Conservation (phyloP, 1,284 basidiomycete genomes). For the Heterobasidion parviporum region DNA sequence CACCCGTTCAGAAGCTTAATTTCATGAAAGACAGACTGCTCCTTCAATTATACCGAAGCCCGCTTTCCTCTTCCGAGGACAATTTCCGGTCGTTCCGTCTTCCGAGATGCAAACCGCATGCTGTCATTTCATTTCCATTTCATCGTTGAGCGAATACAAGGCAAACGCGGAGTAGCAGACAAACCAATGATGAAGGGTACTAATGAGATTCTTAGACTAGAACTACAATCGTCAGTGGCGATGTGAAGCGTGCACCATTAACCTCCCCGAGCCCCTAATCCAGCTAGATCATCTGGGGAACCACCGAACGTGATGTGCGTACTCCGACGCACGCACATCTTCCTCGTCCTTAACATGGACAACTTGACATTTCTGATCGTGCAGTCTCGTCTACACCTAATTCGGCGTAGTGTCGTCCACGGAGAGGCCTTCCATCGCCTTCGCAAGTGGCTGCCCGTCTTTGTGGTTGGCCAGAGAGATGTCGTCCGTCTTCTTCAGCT, state of each 20-base stretch:
- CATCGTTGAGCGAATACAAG: constrained; percentile 13
- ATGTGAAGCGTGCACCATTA: neutral
- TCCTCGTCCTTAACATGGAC: neutral
- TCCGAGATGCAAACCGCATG: constrained; percentile 9
- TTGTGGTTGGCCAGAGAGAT: constrained; percentile 16
- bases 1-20: neutral
- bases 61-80: constrained; percentile 20
- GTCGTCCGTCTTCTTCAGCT: constrained; percentile 21
- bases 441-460: constrained; percentile 12
- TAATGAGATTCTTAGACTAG: too few relatives aligned
- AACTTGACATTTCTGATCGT: neutral
- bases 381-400: neutral
- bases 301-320: neutral
- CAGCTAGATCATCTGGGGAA: neutral
- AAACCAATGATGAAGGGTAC: too few relatives aligned
- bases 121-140: too few relatives aligned
- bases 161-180: constrained; percentile 53
- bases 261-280: neutral
- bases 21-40: neutral
- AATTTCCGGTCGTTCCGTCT: constrained; percentile 61
- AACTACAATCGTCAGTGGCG: neutral
- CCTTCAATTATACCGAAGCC: neutral
- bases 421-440: constrained; percentile 13
- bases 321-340: neutral
- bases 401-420: constrained; percentile 1